Evolutionary conservation across 306 rosid species (phyloP), one percentile per base, ranked within the genome.

Genomic region (Glycyrrhiza uralensis): DNA sequence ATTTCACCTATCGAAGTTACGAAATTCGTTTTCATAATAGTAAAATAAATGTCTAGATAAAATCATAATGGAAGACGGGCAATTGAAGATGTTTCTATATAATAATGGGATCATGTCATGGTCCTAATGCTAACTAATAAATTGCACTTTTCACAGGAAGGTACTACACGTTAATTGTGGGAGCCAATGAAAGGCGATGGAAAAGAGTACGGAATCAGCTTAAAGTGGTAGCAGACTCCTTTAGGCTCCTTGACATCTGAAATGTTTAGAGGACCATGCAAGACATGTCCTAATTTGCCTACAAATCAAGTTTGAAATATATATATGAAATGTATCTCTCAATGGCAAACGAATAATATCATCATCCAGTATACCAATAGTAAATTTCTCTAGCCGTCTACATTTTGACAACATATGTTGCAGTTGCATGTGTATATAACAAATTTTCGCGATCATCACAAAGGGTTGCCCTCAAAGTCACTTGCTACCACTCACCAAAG

Each of bases 211-310:
- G 97, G 26, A 79, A 87, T 58, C 68, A 85, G 85, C 96, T 91
- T 35, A 87, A 89, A 88, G 96, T 89, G 72, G 97, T 91, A 0
- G 99, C 99, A 3, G 97, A 94, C 74, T 94, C 99, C 35, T 94
- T 94, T 79, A 87, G 84, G 65, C 76, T 94, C 68, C 71, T 94
- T 18, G 96, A 94, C 84, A 87, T 91, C 19, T 91, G 77, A 91
- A 29, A 44, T 67, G 39, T 42, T n/a, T 26, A 55, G 2, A 12
- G 11, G 32, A 58, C 20, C 13, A 24, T 50, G 38, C 23, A 9
- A 45, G 39, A 66, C 52, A 44, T 32, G 22, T 39, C 35, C 51
- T 32, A 67, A 45, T 52, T 33, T 64, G 19, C 18, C 36, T 32
- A 36, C 26, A 66, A 5, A 42, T 66, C 42, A 71, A 65, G 65